Base-by-base conservation (phyloP, 2,329 filamentous ascomycete species). In the Sclerotinia borealis region DNA sequence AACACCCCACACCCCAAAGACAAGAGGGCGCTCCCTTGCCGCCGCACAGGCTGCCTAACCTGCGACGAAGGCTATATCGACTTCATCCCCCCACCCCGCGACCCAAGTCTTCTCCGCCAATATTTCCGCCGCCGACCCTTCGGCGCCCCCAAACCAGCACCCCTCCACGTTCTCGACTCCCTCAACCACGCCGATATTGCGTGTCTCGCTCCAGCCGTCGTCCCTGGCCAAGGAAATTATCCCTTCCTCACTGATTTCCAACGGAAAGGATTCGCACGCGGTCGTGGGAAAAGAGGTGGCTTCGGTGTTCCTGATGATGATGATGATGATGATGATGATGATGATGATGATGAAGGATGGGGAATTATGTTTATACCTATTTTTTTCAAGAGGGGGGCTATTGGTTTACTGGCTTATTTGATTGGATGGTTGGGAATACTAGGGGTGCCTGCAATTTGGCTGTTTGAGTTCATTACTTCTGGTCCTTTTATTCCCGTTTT, bases 121-220 rank as follows among this genome's bases (percentile, higher is more conserved):
- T 19, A 36, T 7, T 58, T 58, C n/a, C 54, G 54, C 22, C 27
- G 54, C 10, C 54, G 27, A 17, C 54, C 27, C 9, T 34, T 56
- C 7, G n/a, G 41, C 39, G 25, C 56, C n/a, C 52, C 52, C 4
- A 56, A 6, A 22, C 6, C 13, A 17, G 25, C 39, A 25, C 54
- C 39, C 4, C 5, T 34, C 1, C n/a, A 25, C 5, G n/a, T 34
- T 5, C 39, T 10, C 39, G 13, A 31, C 27, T 25, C 27, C 1
- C 39, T 56, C 1, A 25, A 56, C 2, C 54, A 56, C 29, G 13
- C n/a, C 7, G 11, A 45, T 3, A 56, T 56, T 6, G 54, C 54
- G 2, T 25, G 39, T 9, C 27, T 56, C 0, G 19, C 11, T 11
- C 54, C 54, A 11, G 27, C 41, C 19, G 39, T 56, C 1, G 37